Conservation (phyloP, 2,329 filamentous ascomycete genomes). For the Aureobasidium sp. region DNA sequence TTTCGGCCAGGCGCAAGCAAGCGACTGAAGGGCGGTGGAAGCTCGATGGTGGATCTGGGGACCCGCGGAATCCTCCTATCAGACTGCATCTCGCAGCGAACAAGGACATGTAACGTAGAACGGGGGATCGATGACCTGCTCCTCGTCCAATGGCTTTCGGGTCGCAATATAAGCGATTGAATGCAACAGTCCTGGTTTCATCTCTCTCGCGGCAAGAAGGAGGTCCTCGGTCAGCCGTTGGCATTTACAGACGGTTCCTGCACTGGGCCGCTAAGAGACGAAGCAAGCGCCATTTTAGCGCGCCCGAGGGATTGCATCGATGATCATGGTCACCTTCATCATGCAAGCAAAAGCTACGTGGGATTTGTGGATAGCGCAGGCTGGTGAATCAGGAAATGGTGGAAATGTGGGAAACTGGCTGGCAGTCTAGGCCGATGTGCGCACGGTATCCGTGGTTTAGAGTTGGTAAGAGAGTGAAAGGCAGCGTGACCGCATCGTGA, state of each 20-base stretch:
- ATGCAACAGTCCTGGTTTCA: slow-evolving; percentile 10
- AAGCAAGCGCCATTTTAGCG: slow-evolving; percentile 4
- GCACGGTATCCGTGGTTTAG: not conserved
- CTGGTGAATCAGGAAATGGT: slow-evolving; percentile 2
- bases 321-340: slow-evolving; percentile 8
- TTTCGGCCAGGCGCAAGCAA: not conserved
- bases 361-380: not conserved
- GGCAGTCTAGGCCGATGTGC: slow-evolving; percentile 1
- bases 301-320: slow-evolving; percentile 1
- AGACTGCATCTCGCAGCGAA: not conserved
- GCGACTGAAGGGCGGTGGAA: not conserved
- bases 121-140: not conserved
- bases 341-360: slow-evolving; percentile 6
- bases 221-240: not conserved
- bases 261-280: not conserved
- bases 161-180: not conserved
- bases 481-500: slow-evolving; percentile 2
- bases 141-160: not conserved
- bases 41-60: not conserved
- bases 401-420: slow-evolving; percentile 7
- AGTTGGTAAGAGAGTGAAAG: not conserved
- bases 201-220: not conserved
- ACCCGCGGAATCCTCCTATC: not conserved
- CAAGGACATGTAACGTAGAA: not conserved
- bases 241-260: not conserved